A percentile compares a stretch with the other conserved stretches of the same genome.
Conservation (phyloP, 129 eudicot species). For the Pittosporum tobira region DNA sequence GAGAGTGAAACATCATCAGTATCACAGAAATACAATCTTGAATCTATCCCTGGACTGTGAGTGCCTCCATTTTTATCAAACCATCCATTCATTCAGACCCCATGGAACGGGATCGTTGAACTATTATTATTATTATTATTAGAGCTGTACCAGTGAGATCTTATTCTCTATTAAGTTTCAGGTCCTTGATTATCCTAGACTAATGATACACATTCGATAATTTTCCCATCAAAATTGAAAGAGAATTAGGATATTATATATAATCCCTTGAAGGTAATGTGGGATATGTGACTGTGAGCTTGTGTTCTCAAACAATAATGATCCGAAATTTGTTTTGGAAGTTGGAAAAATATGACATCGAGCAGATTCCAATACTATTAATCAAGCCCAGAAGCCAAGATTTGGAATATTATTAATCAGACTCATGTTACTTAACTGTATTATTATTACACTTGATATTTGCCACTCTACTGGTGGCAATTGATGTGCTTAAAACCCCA, state of each 20-base stretch:
- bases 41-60: constrained; percentile 93
- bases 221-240: not conserved
- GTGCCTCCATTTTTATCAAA: constrained; percentile 15
- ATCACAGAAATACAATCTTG: constrained; percentile 73
- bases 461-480: too few relatives aligned
- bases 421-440: too few relatives aligned
- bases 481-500: too few relatives aligned
- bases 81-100: not conserved
- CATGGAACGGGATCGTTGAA: constrained; percentile 1
- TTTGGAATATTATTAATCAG: too few relatives aligned
- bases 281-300: not conserved
- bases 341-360: too few relatives aligned
- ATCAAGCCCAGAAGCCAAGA: too few relatives aligned
- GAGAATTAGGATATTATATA: constrained; percentile 4
- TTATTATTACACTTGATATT: too few relatives aligned
- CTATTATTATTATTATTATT: not conserved
- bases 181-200: not conserved
- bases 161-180: not conserved
- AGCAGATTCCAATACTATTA: too few relatives aligned
- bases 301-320: not conserved
- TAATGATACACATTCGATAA: not conserved
- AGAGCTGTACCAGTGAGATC: not conserved
- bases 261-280: constrained; percentile 1
- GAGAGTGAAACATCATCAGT: constrained; percentile 44
- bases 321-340: too few relatives aligned